Conservation (phyloP, 805 yeast genomes). For the Trichomonascus vanleenenianus region DNA sequence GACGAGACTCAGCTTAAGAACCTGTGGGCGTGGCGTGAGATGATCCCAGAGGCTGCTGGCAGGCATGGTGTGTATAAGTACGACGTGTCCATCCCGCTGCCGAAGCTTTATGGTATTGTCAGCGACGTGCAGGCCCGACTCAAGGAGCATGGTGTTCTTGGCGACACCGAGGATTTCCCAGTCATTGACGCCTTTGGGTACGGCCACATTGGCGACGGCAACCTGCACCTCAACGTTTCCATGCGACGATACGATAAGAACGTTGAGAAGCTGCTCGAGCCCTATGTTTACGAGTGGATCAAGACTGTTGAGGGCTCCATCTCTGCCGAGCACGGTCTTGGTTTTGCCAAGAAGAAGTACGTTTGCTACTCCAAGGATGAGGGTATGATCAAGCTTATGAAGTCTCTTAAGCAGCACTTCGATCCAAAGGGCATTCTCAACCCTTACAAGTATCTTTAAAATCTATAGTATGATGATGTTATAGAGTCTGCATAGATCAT, state of each 20-base stretch:
- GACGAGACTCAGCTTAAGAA: slow-evolving; percentile 80
- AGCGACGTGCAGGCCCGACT: slow-evolving; percentile 65
- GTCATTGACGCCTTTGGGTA: slow-evolving; percentile 89
- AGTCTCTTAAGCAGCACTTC: slow-evolving; percentile 65
- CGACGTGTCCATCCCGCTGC: slow-evolving; percentile 87
- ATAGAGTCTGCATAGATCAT: background rate
- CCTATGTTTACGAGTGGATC: slow-evolving; percentile 92
- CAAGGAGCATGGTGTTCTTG: slow-evolving; percentile 47
- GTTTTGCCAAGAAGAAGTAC: slow-evolving; percentile 91
- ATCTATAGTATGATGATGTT: background rate
- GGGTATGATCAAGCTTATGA: slow-evolving; percentile 65
- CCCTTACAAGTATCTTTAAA: slow-evolving; percentile 81
- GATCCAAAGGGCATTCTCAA: slow-evolving; percentile 91
- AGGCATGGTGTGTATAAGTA: slow-evolving; percentile 89
- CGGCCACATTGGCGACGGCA: slow-evolving; percentile 98
- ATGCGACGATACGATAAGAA: slow-evolving; percentile 74
- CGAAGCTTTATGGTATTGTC: slow-evolving; percentile 73
- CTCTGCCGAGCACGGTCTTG: slow-evolving; percentile 96
- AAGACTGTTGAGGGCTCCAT: slow-evolving; percentile 61
- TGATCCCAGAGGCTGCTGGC: slow-evolving; percentile 82
- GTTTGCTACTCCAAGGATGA: slow-evolving; percentile 76
- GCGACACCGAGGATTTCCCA: slow-evolving; percentile 57
- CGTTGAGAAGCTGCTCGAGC: slow-evolving; percentile 79
- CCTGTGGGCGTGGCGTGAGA: slow-evolving; percentile 95
- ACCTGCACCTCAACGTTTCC: slow-evolving; percentile 86